A percentile compares a stretch with the other conserved stretches of the same genome.
Conservation (phyloP, 495 filamentous ascomycete species). For the Barbatosphaeria neglecta region DNA sequence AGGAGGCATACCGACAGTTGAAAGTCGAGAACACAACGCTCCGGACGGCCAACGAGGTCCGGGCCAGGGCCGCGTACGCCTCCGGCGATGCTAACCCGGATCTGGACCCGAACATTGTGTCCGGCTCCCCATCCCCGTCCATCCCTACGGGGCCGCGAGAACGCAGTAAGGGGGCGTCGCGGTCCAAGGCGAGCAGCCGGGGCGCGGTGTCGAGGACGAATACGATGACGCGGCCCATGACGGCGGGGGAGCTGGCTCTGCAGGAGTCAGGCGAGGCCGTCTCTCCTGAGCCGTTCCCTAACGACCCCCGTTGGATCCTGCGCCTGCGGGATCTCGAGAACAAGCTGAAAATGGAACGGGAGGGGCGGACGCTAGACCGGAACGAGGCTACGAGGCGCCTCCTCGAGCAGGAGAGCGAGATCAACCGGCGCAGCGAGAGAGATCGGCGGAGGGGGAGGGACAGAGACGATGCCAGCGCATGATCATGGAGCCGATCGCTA, state of each 20-base stretch:
- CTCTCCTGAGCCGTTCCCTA: background rate
- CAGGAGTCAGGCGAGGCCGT: background rate
- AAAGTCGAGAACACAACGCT: constrained; percentile 74
- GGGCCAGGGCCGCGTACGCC: constrained; percentile 22
- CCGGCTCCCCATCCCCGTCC: constrained; percentile 36
- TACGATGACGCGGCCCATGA: background rate
- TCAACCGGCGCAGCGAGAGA: background rate
- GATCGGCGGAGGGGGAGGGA: background rate
- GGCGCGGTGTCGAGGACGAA: background rate
- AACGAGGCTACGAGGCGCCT: constrained; percentile 63
- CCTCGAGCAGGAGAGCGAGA: background rate
- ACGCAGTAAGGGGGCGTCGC: background rate
- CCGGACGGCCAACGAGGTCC: constrained; percentile 39
- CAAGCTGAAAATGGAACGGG: constrained; percentile 78
- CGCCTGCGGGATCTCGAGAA: constrained; percentile 77
- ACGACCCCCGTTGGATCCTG: constrained; percentile 68
- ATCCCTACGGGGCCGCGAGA: constrained; percentile 37
- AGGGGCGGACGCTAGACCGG: constrained; percentile 75
- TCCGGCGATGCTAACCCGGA: constrained; percentile 8
- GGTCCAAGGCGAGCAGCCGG: background rate
- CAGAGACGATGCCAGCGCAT: background rate
- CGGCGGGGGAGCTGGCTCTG: constrained; percentile 3
- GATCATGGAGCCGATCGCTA: background rate
- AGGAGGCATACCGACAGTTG: constrained; percentile 68
- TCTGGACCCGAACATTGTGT: constrained; percentile 12